Base-by-base conservation (phyloP, 257 asterid species). In the Buddleja alternifolia region DNA sequence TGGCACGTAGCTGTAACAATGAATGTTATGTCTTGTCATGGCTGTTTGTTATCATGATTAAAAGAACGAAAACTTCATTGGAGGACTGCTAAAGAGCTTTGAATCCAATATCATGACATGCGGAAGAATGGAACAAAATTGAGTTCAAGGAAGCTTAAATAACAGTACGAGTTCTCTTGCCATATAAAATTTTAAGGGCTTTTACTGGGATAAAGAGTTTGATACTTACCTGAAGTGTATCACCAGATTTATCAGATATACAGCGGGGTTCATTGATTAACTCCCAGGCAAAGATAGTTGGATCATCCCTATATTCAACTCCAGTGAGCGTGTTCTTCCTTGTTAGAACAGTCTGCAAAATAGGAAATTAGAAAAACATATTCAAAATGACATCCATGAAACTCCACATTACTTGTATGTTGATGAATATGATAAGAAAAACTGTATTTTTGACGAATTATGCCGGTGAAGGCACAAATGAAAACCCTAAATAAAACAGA, bases 231-330 rank as follows among this genome's bases (percentile, higher is more conserved):
- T 94, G 99, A 70, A 94, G 95, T 8, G 98, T 91, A 79, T 94
- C 90, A 63, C 99, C 99, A 53, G 97, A 94, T 76, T 89, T 84
- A 74, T 94, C 99, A 7, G 93, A 83, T 57, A 85, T 77, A 76
- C 97, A 87, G 24, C 99, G 93, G 53, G 99, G 99, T 73, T 94
- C 99, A 29, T 94, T 94, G 76, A 94, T 94, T 66, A 94, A 81
- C 80, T 94, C 98, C 98, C 99, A 94, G 5, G 89, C 99, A 59
- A 94, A 89, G 32, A 94, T 94, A 39, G 95, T 83, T 3, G 99
- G 97, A 80, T 94, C 99, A 40, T 91, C 90, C 70, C 97, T 74
- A 62, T 91, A 94, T 81, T 87, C 90, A 32, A 84, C 74, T 72
- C 97, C 97, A 0, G 96, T 94, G 76, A 87, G 63, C 17, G 93